These are phyloP conservation scores for Phylloporus sp. DNA, from an alignment of 768 basidiomycete species.

Conservation along the genomic window DNA sequence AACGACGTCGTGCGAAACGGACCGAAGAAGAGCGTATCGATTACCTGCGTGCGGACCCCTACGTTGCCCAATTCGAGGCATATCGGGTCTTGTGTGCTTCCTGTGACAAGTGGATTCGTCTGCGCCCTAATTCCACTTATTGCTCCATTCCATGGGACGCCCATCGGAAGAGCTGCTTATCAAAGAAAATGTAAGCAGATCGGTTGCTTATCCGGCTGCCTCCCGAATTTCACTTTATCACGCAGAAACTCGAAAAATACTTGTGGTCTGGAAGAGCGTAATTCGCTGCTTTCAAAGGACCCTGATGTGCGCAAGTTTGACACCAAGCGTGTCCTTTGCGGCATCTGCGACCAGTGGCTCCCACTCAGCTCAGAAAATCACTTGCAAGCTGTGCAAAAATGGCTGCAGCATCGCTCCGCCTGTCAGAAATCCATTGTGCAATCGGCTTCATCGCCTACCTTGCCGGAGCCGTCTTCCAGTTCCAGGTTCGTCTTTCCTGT, in stretches of 20 bases:
- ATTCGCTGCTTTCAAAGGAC: constrained; percentile 56
- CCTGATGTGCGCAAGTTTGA: constrained; percentile 74
- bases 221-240: constrained; percentile 5
- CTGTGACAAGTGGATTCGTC: constrained; percentile 82
- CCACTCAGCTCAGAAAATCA: constrained; percentile 57
- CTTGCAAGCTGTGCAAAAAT: constrained; percentile 55
- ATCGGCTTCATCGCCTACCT: constrained; percentile 8
- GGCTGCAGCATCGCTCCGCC: constrained; percentile 57
- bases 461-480: constrained; percentile 22
- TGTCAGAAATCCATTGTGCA: constrained; percentile 41
- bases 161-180: constrained; percentile 76
- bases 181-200: constrained; percentile 63
- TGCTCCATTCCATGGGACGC: constrained; percentile 90
- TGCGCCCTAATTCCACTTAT: constrained; percentile 83
- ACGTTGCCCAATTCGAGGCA: constrained; percentile 77
- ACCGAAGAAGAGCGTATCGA: constrained; percentile 76
- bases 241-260: constrained; percentile 44
- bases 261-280: constrained; percentile 59
- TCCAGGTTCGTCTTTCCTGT: constrained; percentile 15
- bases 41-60: constrained; percentile 64
- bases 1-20: constrained; percentile 70
- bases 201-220: constrained; percentile 2
- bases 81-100: constrained; percentile 75
- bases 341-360: constrained; percentile 68
- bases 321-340: constrained; percentile 66